A percentile compares a stretch with the other conserved stretches of the same genome.
These are phyloP conservation scores for Lichtheimia hyalospora DNA, from an alignment of 371 early-diverging fungal species.

Conservation along the genomic window DNA sequence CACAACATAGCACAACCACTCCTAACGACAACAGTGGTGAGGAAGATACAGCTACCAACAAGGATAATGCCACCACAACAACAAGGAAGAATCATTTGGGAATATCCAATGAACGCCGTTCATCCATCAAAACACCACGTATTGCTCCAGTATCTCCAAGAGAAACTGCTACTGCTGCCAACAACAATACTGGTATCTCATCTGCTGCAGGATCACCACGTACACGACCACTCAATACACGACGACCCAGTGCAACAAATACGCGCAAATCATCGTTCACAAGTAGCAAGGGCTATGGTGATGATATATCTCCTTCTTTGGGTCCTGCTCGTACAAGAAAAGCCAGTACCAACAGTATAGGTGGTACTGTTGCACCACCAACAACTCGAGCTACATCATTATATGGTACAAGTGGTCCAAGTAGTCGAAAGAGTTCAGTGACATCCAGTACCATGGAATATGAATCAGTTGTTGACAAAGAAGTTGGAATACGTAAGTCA, in stretches of 20 bases:
- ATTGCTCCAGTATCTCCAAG: slow-evolving; percentile 18
- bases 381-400: background rate
- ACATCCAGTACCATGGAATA: slow-evolving; percentile 9
- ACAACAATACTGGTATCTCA: background rate
- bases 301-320: slow-evolving; percentile 16
- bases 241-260: slow-evolving; percentile 7
- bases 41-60: slow-evolving; percentile 15
- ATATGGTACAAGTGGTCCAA: slow-evolving; percentile 2
- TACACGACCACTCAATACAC: slow-evolving; percentile 9
- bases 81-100: background rate
- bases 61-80: slow-evolving; percentile 1
- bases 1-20: background rate
- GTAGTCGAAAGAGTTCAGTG: slow-evolving; percentile 18
- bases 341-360: slow-evolving; percentile 8
- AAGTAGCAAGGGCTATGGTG: slow-evolving; percentile 8
- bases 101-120: slow-evolving; percentile 11
- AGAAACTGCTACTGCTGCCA: background rate
- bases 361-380: background rate
- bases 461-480: slow-evolving; percentile 14
- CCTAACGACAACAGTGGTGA: slow-evolving; percentile 20
- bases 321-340: slow-evolving; percentile 15
- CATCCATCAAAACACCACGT: slow-evolving; percentile 20
- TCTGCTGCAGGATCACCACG: slow-evolving; percentile 10
- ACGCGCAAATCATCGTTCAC: slow-evolving; percentile 20
- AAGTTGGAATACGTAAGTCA: slow-evolving; percentile 11